Evolutionary conservation across 73 alveolate species (phyloP).

Genomic region (Durusdinium trenchii): DNA sequence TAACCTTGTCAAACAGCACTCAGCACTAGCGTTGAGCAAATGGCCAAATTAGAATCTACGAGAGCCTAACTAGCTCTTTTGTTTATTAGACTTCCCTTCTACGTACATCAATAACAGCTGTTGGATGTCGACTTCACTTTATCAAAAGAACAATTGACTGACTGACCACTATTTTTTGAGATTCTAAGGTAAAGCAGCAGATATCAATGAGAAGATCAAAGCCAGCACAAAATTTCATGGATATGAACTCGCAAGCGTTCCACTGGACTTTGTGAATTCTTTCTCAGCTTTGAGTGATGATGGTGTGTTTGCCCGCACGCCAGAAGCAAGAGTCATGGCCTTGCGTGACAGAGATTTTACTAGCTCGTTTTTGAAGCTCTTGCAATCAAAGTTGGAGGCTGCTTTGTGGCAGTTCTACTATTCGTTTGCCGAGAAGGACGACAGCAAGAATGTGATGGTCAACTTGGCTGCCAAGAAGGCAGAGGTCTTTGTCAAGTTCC

Average conservation of each 20-base stretch:
- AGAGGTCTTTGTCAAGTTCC: not conserved
- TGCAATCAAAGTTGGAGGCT: constrained; percentile 2
- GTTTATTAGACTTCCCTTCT: no score
- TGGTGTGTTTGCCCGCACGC: not conserved
- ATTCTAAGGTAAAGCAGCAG: no score
- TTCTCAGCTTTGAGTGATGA: not conserved
- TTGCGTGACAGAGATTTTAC: not conserved
- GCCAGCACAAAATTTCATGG: no score
- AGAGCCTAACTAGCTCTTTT: no score
- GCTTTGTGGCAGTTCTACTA: constrained; percentile 28
- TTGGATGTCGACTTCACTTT: no score
- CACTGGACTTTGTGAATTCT: not conserved
- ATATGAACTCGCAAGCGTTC: not conserved
- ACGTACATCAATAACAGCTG: no score
- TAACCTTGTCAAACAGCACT: no score
- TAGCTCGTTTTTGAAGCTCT: not conserved
- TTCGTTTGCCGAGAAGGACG: not conserved
- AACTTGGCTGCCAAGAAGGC: not conserved
- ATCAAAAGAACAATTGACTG: no score
- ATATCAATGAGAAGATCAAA: no score
- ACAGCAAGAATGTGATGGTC: not conserved
- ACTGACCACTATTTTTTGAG: no score
- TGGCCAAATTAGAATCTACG: no score
- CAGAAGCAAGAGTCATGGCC: not conserved
- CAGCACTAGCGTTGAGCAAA: no score